Base-by-base conservation (phyloP, 306 rosid species). In the Corylus americana region DNA sequence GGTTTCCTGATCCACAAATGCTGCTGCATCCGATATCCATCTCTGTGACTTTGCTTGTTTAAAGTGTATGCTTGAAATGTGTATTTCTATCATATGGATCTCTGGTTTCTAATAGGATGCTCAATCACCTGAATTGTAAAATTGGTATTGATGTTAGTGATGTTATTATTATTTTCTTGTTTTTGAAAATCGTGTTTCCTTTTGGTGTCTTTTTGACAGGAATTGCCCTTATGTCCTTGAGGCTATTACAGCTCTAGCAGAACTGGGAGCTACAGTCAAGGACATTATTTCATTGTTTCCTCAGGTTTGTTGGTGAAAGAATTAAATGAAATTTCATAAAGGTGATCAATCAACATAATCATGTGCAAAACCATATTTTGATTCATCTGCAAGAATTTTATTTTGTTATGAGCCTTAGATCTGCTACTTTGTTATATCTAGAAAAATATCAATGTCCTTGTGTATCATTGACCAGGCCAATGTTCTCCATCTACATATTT, bases 251-350 rank as follows among this genome's bases (percentile, higher is more conserved):
- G 98, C 98, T 75, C 92, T 96, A 81, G 90, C 99, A 59, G 99
- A 93, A 85, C 77, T 96, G 68, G 96, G 97, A 76, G 87, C 87
- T 77, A 58, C 93, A 47, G 88, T 90, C 80, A 93, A 90, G 80
- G 99, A 96, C 82, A 96, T 96, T 66, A 82, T 89, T 78, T 91
- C 96, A 55, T 81, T 96, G 90, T 90, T 91, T 86, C 96, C 99
- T 61, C 99, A 93, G 99, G 99, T 93, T 84, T 74, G 86, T 83
- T 85, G 55, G 14, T 69, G 70, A 76, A 79, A 81, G 64, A 71
- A 67, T 74, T 47, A 69, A 42, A 31, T 7, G 16, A 18, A 20
- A 58, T 48, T 83, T 73, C 55, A 44, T 53, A 50, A 73, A 11
- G 31, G 64, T 76, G 71, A 45, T 39, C 74, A 54, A 48, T 48